Evolutionary conservation across 305 asterid species (phyloP).

Genomic region (Fraxinus floribunda): DNA sequence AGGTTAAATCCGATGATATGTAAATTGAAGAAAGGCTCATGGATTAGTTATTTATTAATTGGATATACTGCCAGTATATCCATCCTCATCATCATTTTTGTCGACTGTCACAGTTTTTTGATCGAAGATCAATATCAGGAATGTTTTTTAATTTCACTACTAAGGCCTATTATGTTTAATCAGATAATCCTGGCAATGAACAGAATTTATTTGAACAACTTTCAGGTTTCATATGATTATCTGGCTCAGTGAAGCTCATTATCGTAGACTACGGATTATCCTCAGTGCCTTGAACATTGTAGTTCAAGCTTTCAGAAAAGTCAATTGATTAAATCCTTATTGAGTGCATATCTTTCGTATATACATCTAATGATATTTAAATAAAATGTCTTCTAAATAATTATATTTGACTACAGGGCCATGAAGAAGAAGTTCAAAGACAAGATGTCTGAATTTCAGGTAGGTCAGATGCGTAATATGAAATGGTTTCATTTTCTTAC

Average conservation of each 20-base stretch:
- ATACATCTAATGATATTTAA: background rate
- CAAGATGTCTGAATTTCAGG: constrained; percentile 76
- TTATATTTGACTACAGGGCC: constrained; percentile 58
- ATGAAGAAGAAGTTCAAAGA: constrained; percentile 95
- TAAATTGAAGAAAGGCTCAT: background rate
- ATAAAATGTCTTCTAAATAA: constrained; percentile 1
- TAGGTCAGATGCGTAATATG: constrained; percentile 26
- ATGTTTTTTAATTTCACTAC: background rate
- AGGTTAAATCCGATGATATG: background rate
- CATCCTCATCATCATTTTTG: background rate
- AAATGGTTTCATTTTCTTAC: constrained; percentile 10
- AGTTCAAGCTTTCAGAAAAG: background rate
- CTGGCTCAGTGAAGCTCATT: background rate
- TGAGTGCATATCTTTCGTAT: background rate
- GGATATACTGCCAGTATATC: background rate
- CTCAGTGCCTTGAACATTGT: background rate
- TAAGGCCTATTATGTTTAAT: background rate
- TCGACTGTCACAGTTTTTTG: background rate
- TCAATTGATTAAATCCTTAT: background rate
- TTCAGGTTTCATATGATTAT: background rate
- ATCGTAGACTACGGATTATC: background rate
- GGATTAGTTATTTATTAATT: background rate
- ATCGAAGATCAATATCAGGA: background rate
- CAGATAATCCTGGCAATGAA: background rate
- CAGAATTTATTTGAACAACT: background rate